Percentiles rank a stretch among this genome's conserved stretches.
Evolutionary conservation across 2,329 filamentous ascomycete species (phyloP).

Genomic region (Penicillium paneum): DNA sequence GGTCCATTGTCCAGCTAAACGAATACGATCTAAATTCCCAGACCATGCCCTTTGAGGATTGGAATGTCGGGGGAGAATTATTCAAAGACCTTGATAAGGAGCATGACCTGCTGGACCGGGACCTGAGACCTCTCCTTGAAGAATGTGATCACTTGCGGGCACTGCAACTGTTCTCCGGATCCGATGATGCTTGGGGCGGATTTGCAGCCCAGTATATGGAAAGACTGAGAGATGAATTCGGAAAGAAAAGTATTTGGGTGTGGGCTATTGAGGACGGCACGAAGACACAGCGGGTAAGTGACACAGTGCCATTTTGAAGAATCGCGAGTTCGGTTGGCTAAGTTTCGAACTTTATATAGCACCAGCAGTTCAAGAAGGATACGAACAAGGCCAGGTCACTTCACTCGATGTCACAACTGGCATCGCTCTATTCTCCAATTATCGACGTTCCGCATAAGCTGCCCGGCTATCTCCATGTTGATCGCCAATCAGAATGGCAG

Average conservation of each 20-base stretch:
- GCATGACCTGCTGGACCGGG: constrained; percentile 84
- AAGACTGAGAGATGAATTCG: constrained; percentile 81
- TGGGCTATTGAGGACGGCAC: constrained; percentile 73
- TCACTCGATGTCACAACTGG: constrained; percentile 64
- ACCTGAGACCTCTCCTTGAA: constrained; percentile 82
- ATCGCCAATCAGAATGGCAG: constrained; percentile 71
- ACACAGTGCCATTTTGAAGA: background rate
- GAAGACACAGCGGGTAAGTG: constrained; percentile 53
- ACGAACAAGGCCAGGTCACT: constrained; percentile 73
- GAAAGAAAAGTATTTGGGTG: constrained; percentile 80
- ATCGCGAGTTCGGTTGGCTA: constrained; percentile 1
- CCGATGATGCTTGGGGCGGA: constrained; percentile 79
- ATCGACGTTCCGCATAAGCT: constrained; percentile 57
- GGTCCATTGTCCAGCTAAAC: constrained; percentile 78
- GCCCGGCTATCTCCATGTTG: constrained; percentile 58
- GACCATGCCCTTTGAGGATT: constrained; percentile 78
- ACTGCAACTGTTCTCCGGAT: constrained; percentile 69
- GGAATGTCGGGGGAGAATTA: constrained; percentile 69
- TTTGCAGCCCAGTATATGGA: constrained; percentile 73
- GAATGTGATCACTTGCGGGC: constrained; percentile 92
- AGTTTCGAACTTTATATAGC: constrained; percentile 42
- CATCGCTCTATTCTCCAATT: constrained; percentile 75
- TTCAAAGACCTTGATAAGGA: constrained; percentile 72
- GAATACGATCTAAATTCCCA: constrained; percentile 81
- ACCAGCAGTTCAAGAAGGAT: constrained; percentile 62